Evolutionary conservation across 2,329 filamentous ascomycete species (phyloP).

Genomic region (Neophaeococcomyces mojaviensis): DNA sequence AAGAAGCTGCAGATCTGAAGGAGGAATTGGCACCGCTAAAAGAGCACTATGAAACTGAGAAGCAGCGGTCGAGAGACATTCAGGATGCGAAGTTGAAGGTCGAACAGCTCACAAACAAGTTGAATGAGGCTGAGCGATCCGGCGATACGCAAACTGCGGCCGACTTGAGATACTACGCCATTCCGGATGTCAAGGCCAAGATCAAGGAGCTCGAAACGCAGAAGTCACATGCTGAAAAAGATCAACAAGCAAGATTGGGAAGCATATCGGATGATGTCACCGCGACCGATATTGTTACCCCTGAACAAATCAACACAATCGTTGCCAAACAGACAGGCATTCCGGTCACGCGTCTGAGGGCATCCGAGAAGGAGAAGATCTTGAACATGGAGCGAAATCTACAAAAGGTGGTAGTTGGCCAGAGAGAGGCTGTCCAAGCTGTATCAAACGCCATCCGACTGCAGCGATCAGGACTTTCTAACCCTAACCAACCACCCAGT

Average conservation of each 20-base stretch:
- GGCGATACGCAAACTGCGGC: slow-evolving; percentile 81
- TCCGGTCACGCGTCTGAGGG: slow-evolving; percentile 86
- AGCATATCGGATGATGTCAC: slow-evolving; percentile 59
- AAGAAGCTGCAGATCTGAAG: slow-evolving; percentile 87
- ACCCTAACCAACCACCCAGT: slow-evolving; percentile 93
- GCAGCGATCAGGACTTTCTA: slow-evolving; percentile 86
- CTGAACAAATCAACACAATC: slow-evolving; percentile 98
- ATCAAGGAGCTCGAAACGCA: slow-evolving; percentile 77
- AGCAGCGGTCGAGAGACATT: slow-evolving; percentile 81
- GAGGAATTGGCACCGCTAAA: slow-evolving; percentile 87
- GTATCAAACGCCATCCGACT: slow-evolving; percentile 95
- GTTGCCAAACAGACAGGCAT: slow-evolving; percentile 98
- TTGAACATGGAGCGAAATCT: slow-evolving; percentile 91
- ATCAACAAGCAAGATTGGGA: slow-evolving; percentile 49
- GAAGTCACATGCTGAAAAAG: slow-evolving; percentile 69
- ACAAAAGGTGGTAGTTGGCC: slow-evolving; percentile 77
- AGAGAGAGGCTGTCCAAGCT: slow-evolving; percentile 84
- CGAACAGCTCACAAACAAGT: slow-evolving; percentile 81
- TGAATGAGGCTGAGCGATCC: slow-evolving; percentile 83
- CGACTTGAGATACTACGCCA: slow-evolving; percentile 94
- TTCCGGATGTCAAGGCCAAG: slow-evolving; percentile 76
- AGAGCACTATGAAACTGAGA: slow-evolving; percentile 93
- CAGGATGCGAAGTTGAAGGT: slow-evolving; percentile 94
- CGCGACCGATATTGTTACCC: slow-evolving; percentile 86
- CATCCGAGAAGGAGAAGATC: slow-evolving; percentile 96